phyloP scores from a whole-genome alignment of 1,284 basidiomycete species.

The Trametes sp. region DNA sequence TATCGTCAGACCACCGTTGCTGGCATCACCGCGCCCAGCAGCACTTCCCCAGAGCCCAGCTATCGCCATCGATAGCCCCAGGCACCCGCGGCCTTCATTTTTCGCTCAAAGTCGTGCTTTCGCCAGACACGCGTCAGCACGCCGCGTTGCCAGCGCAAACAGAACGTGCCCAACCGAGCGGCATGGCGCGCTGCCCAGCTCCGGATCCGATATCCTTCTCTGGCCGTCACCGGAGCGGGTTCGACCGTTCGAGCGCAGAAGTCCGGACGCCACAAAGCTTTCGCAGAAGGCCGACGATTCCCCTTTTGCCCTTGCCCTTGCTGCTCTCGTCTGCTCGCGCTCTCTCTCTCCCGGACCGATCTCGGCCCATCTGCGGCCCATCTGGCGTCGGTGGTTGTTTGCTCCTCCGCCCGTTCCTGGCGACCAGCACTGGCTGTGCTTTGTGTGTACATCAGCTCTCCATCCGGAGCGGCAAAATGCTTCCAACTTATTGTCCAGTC shows the following conservation, averaged over 20 bases:
- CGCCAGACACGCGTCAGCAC: constrained; percentile 1
- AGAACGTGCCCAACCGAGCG: constrained; percentile 8
- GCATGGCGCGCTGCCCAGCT: not conserved
- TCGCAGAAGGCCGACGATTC: constrained; percentile 28
- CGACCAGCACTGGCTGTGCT: not conserved
- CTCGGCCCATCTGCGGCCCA: constrained; percentile 32
- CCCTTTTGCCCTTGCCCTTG: constrained; percentile 16
- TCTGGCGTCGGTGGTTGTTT: not conserved
- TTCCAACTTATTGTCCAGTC: not conserved
- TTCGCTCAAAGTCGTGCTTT: not conserved
- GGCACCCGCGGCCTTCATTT: constrained; percentile 7
- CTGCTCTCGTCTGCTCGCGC: not conserved
- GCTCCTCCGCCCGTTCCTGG: not conserved
- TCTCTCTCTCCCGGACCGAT: constrained; percentile 22
- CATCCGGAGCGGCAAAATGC: not conserved
- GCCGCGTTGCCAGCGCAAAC: constrained; percentile 3
- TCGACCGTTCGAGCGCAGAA: constrained; percentile 1
- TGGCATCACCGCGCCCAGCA: constrained; percentile 3
- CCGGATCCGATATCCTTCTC: not conserved
- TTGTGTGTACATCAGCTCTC: too few relatives aligned
- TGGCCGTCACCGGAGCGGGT: not conserved
- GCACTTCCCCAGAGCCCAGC: not conserved
- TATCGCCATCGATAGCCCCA: constrained; percentile 23
- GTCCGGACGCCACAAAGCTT: constrained; percentile 29
- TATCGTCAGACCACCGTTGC: constrained; percentile 16